A percentile compares a stretch with the other conserved stretches of the same genome.
These are phyloP conservation scores for Hippophae tibetana DNA, from an alignment of 306 rosid species.

Conservation along the genomic window DNA sequence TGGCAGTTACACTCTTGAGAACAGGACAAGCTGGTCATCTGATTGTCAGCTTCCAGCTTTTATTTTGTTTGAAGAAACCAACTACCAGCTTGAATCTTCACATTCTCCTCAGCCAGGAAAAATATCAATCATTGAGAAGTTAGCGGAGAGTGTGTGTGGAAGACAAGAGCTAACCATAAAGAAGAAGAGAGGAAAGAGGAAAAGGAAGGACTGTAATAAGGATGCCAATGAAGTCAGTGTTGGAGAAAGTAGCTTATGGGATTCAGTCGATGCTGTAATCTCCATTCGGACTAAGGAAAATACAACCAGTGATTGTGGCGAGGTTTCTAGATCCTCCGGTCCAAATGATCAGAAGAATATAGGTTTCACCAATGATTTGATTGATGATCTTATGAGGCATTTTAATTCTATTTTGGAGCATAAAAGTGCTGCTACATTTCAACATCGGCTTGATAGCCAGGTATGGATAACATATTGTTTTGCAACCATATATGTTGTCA, in stretches of 20 bases:
- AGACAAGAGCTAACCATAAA: slow-evolving; percentile 30
- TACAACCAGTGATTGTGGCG: slow-evolving; percentile 36
- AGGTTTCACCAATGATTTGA: slow-evolving; percentile 21
- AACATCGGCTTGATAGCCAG: slow-evolving; percentile 70
- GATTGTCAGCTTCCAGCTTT: slow-evolving; percentile 28
- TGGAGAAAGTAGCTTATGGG: slow-evolving; percentile 51
- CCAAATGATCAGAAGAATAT: slow-evolving; percentile 21
- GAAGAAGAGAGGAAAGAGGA: slow-evolving; percentile 70
- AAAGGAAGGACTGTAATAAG: slow-evolving; percentile 56
- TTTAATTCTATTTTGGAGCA: slow-evolving; percentile 42
- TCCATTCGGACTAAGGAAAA: no score
- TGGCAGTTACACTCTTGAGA: slow-evolving; percentile 68
- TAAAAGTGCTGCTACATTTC: slow-evolving; percentile 55
- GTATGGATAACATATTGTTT: slow-evolving; percentile 23
- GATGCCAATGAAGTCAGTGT: slow-evolving; percentile 47
- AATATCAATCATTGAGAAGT: slow-evolving; percentile 24
- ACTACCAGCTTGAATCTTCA: slow-evolving; percentile 34
- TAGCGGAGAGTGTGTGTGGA: slow-evolving; percentile 20
- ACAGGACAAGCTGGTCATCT: slow-evolving; percentile 32
- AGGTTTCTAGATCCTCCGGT: slow-evolving; percentile 42
- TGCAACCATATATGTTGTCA: no score
- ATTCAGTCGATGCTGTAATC: slow-evolving; percentile 23
- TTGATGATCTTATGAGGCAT: slow-evolving; percentile 36
- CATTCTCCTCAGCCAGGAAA: slow-evolving; percentile 19
- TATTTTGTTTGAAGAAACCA: slow-evolving; percentile 27